Evolutionary conservation across 2,329 filamentous ascomycete species (phyloP), one percentile per base, ranked within the genome.

Genomic region (Cladophialophora yegresii): DNA sequence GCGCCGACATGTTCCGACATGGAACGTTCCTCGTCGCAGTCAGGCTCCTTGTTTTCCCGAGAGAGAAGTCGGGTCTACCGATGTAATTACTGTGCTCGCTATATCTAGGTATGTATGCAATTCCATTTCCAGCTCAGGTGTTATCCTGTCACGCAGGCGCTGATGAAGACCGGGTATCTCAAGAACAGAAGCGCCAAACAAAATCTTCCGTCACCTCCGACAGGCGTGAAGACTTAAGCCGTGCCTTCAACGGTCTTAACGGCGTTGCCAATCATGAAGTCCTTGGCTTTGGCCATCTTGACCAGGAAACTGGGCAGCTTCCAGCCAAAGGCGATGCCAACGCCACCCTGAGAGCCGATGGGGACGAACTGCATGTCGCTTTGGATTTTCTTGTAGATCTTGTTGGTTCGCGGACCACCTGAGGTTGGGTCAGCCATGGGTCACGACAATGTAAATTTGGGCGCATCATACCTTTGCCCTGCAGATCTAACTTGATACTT

Each of bases 341-440:
- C 76, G 20, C 78, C 78, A 30, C 74, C 73, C 23, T 68, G 71
- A 40, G 72, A 72, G 6, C 78, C 78, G 16, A 79, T 73, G 0
- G 78, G 77, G 8, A 79, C 75, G 10, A 79, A 63, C 51, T 77
- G 74, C 32, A 75, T 73, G 64, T 77, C 74, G 54, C 69, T 71
- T 5, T 68, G 61, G 40, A 72, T 69, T 20, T 71, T 72, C 67
- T 76, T 76, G 67, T 73, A 76, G n/a, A 69, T 60, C 49, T 75
- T 75, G 50, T 72, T 69, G 53, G 65, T 70, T 16, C 73, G 67
- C 43, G 73, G 71, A 10, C 63, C 67, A 2, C 71, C 62, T 59
- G 36, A n/a, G 51, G 10, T 10, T n/a, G 10, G 30, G 51, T 68
- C 54, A 70, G 68, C 54, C 12, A 58, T 2, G 22, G 59, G 12